Conservation (phyloP, 495 filamentous ascomycete genomes). For the Daldinia grandis region DNA sequence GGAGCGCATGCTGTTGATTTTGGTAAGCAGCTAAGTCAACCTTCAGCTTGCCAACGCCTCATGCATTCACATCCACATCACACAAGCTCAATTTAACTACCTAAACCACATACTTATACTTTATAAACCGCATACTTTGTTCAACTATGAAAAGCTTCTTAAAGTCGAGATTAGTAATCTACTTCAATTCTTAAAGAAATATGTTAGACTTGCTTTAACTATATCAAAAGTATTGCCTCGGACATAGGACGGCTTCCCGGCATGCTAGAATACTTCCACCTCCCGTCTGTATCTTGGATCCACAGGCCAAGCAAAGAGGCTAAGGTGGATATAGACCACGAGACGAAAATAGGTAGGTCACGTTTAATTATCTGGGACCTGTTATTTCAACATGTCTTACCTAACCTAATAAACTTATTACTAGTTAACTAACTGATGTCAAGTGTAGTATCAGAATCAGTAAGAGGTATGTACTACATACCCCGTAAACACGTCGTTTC, state of each 20-base stretch:
- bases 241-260: background rate
- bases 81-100: background rate
- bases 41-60: background rate
- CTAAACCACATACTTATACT: too few relatives aligned
- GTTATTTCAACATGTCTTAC: background rate
- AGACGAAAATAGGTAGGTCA: background rate
- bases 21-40: background rate
- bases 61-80: background rate
- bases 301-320: background rate
- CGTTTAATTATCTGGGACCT: background rate
- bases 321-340: background rate
- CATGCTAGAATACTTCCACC: background rate
- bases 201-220: background rate
- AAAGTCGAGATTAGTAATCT: background rate
- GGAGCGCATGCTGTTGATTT: background rate
- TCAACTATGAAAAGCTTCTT: background rate
- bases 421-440: background rate
- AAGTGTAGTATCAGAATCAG: background rate
- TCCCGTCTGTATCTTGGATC: background rate
- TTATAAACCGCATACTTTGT: background rate
- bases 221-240: background rate
- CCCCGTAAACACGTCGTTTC: background rate
- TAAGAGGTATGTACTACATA: too few relatives aligned
- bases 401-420: background rate
- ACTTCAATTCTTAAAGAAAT: background rate